Conservation (phyloP, 768 basidiomycete species). For the Cubamyces lactineus region DNA sequence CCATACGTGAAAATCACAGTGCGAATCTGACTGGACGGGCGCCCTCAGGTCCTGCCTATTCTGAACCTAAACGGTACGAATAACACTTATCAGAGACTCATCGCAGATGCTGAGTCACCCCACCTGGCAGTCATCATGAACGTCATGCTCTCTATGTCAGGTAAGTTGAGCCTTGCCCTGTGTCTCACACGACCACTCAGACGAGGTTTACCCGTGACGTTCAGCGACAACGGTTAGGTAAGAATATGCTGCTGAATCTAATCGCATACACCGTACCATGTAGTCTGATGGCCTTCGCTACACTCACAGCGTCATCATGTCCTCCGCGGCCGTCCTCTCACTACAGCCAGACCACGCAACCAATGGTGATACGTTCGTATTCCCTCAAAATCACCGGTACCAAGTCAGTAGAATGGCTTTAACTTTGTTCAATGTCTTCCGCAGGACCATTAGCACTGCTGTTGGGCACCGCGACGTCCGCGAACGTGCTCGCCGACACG, state of each 20-base stretch:
- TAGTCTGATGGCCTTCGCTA: no score
- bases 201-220: not conserved
- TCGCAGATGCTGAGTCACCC: not conserved
- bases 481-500: not conserved
- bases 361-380: not conserved
- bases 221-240: slow-evolving; percentile 17
- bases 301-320: slow-evolving; percentile 15
- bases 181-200: no score
- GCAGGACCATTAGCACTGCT: not conserved
- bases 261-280: no score
- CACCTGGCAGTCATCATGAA: slow-evolving; percentile 18
- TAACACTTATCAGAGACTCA: no score
- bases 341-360: not conserved
- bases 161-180: not conserved
- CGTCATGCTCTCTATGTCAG: slow-evolving; percentile 20
- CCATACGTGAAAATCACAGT: not conserved
- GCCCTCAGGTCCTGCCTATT: slow-evolving; percentile 2
- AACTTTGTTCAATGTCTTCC: no score
- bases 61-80: slow-evolving; percentile 16
- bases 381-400: not conserved
- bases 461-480: not conserved
- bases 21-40: not conserved
- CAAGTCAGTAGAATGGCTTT: no score
- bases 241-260: not conserved
- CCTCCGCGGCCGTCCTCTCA: slow-evolving; percentile 18